Percentiles rank a stretch among this genome's conserved stretches.
phyloP scores from a whole-genome alignment of 2,329 filamentous ascomycete genomes.

The Pseudocercospora vitis region DNA sequence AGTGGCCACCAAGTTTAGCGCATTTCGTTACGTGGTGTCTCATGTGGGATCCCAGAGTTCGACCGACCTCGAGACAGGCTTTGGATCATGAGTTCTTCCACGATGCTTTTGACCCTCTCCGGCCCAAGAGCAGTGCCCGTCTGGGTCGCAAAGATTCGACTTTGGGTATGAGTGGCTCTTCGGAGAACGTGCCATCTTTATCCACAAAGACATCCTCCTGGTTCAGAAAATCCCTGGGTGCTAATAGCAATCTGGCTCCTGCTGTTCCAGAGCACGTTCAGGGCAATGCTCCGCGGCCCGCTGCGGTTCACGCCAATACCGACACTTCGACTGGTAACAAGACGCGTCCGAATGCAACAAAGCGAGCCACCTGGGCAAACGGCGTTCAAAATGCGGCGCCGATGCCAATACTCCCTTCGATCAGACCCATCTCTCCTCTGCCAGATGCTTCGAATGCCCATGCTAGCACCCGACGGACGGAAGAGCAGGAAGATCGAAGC shows the following conservation, averaged over 20 bases:
- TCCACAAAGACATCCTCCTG: slow-evolving; percentile 82
- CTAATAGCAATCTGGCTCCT: slow-evolving; percentile 69
- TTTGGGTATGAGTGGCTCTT: slow-evolving; percentile 66
- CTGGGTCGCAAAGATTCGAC: slow-evolving; percentile 90
- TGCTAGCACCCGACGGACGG: slow-evolving; percentile 64
- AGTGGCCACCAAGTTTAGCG: slow-evolving; percentile 85
- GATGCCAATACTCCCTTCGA: slow-evolving; percentile 94
- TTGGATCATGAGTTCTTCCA: slow-evolving; percentile 91
- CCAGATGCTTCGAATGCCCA: slow-evolving; percentile 90
- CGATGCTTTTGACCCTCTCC: slow-evolving; percentile 86
- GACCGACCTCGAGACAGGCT: slow-evolving; percentile 92
- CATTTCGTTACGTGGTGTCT: slow-evolving; percentile 98
- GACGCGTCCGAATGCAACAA: slow-evolving; percentile 64
- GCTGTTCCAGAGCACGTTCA: slow-evolving; percentile 53
- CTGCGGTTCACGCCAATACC: slow-evolving; percentile 46
- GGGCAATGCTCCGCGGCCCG: slow-evolving; percentile 44
- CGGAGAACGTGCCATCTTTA: slow-evolving; percentile 58
- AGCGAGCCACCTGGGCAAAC: slow-evolving; percentile 92
- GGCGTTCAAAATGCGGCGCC: slow-evolving; percentile 72
- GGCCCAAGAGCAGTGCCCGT: slow-evolving; percentile 87
- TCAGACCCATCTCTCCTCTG: slow-evolving; percentile 92
- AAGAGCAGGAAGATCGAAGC: slow-evolving; percentile 56
- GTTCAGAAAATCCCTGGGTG: slow-evolving; percentile 94
- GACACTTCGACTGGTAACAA: slow-evolving; percentile 44
- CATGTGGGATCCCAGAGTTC: slow-evolving; percentile 94